Evolutionary conservation across 2,329 filamentous ascomycete genomes (phyloP), one percentile per base, ranked within the genome.

Genomic region (Diaporthe amygdali): DNA sequence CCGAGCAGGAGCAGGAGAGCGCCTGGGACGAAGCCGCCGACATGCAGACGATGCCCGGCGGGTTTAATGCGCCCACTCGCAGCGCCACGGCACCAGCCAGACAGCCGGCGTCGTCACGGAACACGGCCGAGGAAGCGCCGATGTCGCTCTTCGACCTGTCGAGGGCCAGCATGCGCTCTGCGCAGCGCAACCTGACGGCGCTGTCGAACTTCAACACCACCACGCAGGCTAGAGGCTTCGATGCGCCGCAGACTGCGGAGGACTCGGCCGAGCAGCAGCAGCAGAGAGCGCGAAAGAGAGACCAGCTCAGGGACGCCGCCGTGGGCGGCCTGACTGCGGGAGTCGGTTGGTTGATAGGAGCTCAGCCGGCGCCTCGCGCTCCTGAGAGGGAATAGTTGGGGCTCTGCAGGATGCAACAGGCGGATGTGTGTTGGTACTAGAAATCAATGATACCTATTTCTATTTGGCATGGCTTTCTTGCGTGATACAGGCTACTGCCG

Each of bases 21-120:
- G 90, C 89, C 2, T 94, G 93, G 87, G 92, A 94, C 76, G 87
- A 90, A 15, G 86, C 87, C 20, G 91, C 87, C 1, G 91, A 94
- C 74, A 77, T 86, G 47, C 85, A 86, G 70, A 80, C 88, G 2
- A 85, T 90, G 78, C 89, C 89, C 0, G 89, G 89, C 8, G 83
- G 83, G 1, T 91, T 90, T 74, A 82, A 81, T 8, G 76, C 78
- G 3, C 78, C 81, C 4, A 78, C 80, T 30, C 69, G 76, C 75
- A 72, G 78, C 74, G 12, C 75, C 76, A 17, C 85, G 83, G 75
- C 82, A 79, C 30, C 79, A 81, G 34, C 80, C 83, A 74, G 88
- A 61, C 82, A 87, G 20, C 86, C 85, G 3, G 78, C 84, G 41
- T 85, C 83, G 51, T 86, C 83, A 10, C 74, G 73, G 22, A 76